phyloP scores from a whole-genome alignment of 2,329 filamentous ascomycete species.

The Arthrobotrys pseudoclavata region DNA sequence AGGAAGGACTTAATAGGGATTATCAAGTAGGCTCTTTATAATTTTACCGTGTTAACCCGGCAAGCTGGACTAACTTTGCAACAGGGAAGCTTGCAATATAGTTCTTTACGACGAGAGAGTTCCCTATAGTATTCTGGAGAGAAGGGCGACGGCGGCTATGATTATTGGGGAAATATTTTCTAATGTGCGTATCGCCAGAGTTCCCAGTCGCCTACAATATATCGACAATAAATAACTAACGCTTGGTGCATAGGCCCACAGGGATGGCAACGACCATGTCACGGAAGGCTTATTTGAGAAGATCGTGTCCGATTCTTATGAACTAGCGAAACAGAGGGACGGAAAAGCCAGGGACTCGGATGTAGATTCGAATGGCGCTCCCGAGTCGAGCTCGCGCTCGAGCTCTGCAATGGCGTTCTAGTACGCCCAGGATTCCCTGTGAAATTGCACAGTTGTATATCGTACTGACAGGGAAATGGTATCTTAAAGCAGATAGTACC shows the following conservation, averaged over 20 bases:
- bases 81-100: conserved; percentile 42
- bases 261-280: conserved; percentile 40
- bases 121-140: conserved; percentile 1
- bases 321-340: conserved; percentile 33
- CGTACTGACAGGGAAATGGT: neutral
- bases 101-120: conserved; percentile 36
- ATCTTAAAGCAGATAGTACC: neutral
- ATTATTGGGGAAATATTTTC: conserved; percentile 41
- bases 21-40: conserved; percentile 31
- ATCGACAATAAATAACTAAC: neutral
- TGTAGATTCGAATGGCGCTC: conserved; percentile 2
- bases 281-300: conserved; percentile 46
- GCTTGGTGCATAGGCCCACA: conserved; percentile 10
- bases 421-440: neutral
- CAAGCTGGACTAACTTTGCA: neutral
- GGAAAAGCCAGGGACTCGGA: conserved; percentile 12
- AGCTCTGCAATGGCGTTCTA: conserved; percentile 20
- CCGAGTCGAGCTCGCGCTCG: neutral
- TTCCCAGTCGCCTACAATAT: neutral
- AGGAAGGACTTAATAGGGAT: conserved; percentile 40
- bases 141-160: conserved; percentile 25
- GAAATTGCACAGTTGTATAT: neutral
- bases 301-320: conserved; percentile 46
- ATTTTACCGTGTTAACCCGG: neutral
- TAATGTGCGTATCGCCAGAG: conserved; percentile 3